These are phyloP conservation scores for Ceratonia siliqua DNA, from an alignment of 306 rosid species.

Conservation along the genomic window DNA sequence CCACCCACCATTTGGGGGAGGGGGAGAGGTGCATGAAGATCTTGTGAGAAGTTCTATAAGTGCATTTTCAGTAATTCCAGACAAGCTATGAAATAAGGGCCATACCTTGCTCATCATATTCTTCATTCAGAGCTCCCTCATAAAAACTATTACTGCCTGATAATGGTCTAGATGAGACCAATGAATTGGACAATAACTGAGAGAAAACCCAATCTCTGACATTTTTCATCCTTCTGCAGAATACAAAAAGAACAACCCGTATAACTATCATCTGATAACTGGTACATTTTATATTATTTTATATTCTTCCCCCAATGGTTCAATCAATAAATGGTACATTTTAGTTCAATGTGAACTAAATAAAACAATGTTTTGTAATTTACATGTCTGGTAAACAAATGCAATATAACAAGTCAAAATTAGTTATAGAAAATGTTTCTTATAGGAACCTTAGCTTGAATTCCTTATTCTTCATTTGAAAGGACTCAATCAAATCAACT, in stretches of 20 bases:
- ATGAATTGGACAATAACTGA: constrained; percentile 72
- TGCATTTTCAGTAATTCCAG: constrained; percentile 10
- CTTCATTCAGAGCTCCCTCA: constrained; percentile 45
- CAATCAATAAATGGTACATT: background rate
- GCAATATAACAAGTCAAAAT: background rate
- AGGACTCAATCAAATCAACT: background rate
- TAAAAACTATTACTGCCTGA: constrained; percentile 56
- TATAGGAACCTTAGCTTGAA: background rate
- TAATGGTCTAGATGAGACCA: constrained; percentile 66
- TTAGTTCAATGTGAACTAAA: background rate
- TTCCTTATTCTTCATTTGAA: background rate
- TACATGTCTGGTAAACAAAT: background rate
- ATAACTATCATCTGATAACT: constrained; percentile 4
- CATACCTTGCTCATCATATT: constrained; percentile 69
- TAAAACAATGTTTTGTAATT: background rate
- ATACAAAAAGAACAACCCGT: constrained; percentile 25
- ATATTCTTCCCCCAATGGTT: background rate
- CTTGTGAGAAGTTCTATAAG: background rate
- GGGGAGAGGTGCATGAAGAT: background rate
- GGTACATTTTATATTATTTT: no score
- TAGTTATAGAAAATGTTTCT: background rate
- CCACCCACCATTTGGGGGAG: background rate
- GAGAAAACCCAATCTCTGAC: constrained; percentile 81
- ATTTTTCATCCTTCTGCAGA: constrained; percentile 78
- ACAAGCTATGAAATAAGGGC: background rate